Evolutionary conservation across 768 basidiomycete species (phyloP).

Genomic region (Leucocoprinus sp.): DNA sequence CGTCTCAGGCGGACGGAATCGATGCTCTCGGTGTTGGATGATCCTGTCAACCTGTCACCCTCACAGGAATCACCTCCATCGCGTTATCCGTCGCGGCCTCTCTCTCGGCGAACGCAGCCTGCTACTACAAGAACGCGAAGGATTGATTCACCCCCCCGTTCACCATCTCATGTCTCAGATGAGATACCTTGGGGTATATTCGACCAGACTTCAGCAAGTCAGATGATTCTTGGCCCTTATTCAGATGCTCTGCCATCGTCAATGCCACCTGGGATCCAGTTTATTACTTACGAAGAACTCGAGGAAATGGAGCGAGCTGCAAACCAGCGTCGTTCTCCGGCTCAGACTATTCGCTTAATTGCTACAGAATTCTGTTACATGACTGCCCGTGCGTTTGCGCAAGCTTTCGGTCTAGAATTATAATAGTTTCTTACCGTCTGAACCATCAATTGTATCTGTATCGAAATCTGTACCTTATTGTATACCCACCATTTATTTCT

Average conservation of each 20-base stretch:
- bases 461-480: background rate
- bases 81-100: background rate
- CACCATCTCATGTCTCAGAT: no score
- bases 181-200: no score
- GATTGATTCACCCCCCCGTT: background rate
- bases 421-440: background rate
- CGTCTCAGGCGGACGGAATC: slow-evolving; percentile 8
- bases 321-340: background rate
- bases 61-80: background rate
- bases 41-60: background rate
- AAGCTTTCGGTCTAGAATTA: slow-evolving; percentile 1
- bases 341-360: background rate
- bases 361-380: slow-evolving; percentile 2
- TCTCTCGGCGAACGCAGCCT: background rate
- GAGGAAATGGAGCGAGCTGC: no score
- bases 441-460: background rate
- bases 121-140: background rate
- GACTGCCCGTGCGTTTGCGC: background rate
- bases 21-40: background rate
- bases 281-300: background rate
- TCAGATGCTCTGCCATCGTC: background rate
- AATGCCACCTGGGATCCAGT: background rate
- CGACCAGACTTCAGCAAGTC: background rate
- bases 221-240: background rate
- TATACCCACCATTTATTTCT: background rate